Evolutionary conservation across 2,329 filamentous ascomycete genomes (phyloP), one percentile per base, ranked within the genome.

Genomic region (Monosporascus sp.): DNA sequence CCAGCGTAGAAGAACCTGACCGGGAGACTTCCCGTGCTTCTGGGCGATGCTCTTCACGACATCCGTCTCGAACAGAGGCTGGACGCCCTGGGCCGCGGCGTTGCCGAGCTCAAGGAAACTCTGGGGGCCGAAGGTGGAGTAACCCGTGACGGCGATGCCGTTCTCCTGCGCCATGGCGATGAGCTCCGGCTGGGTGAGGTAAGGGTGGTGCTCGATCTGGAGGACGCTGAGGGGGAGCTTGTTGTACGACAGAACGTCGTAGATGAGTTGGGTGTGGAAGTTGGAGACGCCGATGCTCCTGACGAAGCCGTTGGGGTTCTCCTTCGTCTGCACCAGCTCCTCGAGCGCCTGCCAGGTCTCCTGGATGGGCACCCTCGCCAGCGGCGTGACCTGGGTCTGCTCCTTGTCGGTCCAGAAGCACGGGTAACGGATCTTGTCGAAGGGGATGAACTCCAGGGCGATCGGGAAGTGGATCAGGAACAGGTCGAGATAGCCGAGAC

Each of bases 141-240:
- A 87, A 22, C 80, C 84, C 0, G 82, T 86, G 16, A 87, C 74
- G 27, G 72, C 71, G 55, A 86, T 80, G 47, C 76, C 75, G 62
- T 83, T 70, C 59, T 76, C 73, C 66, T 84, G 76, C 22, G 80
- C 82, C 60, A 81, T 75, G 51, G 78, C 66, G 58, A 85, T 67
- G 48, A 86, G 72, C 8, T 74, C 72, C 37, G 73, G 69, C 70
- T 86, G 83, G 6, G 78, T 79, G 37, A 86, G 75, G 73, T 86
- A 95, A 26, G 90, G 90, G 79, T 95, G 90, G 75, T 93, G 89
- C 78, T 95, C 90, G 69, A 95, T 86, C 78, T 95, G 91, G 58
- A 94, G 83, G 38, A 87, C 86, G 48, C 88, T 86, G 5, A 89
- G 87, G 37, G 78, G 78, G 71, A 91, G 81, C 65, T 82, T 84